Evolutionary conservation across 2,329 filamentous ascomycete species (phyloP), one percentile per base, ranked within the genome.

Genomic region (Apiospora marii): DNA sequence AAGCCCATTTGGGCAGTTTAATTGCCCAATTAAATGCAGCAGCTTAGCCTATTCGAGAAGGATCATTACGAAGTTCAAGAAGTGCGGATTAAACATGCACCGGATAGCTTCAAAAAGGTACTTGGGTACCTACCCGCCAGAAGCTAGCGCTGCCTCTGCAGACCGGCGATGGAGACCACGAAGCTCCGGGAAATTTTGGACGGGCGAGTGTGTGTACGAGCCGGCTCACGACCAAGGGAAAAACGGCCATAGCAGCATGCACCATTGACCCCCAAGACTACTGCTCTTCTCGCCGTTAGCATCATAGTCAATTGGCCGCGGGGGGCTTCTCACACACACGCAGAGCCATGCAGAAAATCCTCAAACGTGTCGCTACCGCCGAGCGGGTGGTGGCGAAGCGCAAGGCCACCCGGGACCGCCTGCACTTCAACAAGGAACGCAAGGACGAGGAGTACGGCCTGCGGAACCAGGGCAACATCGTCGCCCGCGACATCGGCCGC

Each of bases 401-500:
- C 68, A 72, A 73, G 69, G 81, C 80, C 72, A 73, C 74, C 34
- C 81, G 79, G 74, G 77, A 79, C 37, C n/a, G 74, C 43, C 71
- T 71, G 67, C 68, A 58, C 49, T 76, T 51, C 34, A 77, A 78
- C 14, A 75, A 77, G 58, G 74, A 79, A 73, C 79, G 73, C 74
- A 76, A 75, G 70, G 76, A 72, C 44, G 67, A 67, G 72, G 75
- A 43, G 69, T 74, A 71, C 51, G 70, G 74, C 6, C 49, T 58
- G 51, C 61, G 78, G 37, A 78, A 83, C 48, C 74, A 82, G 76
- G 73, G 80, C 72, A 68, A 74, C 61, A 70, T 79, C 77, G 73
- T 81, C 74, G 73, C 75, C 75, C 68, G 76, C 70, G 73, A 83
- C 75, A 77, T 88, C 73, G 83, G 84, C 74, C 78, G 80, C 22